Conservation (phyloP, 768 basidiomycete species). For the Mrakia frigida region DNA sequence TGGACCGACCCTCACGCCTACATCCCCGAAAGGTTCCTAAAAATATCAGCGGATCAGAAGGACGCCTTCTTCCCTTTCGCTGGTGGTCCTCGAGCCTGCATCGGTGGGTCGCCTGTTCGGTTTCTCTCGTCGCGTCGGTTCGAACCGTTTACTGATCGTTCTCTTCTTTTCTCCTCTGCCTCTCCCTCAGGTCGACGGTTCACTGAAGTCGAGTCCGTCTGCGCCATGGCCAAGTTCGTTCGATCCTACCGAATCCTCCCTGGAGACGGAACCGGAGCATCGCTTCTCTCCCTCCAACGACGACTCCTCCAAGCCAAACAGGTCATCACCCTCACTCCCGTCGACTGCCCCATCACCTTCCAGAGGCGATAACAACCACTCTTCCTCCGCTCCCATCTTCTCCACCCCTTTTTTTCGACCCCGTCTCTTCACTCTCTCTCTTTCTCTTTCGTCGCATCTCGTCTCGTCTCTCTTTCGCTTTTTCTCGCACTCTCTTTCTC, state of each 20-base stretch:
- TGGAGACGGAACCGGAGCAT: not conserved
- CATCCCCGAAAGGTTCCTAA: slow-evolving; percentile 35
- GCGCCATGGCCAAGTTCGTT: slow-evolving; percentile 15
- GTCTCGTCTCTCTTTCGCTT: not conserved
- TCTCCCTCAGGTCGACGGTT: not conserved
- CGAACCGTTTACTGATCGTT: not conserved
- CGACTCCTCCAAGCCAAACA: slow-evolving; percentile 17
- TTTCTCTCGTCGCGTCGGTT: not conserved
- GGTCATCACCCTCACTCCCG: slow-evolving; percentile 25
- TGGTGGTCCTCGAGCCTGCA: slow-evolving; percentile 26
- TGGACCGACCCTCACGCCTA: slow-evolving; percentile 34
- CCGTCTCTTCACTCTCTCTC: not conserved
- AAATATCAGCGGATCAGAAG: slow-evolving; percentile 28
- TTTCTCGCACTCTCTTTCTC: not conserved
- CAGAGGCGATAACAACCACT: not conserved
- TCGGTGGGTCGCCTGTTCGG: slow-evolving; percentile 17
- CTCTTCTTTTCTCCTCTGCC: not conserved
- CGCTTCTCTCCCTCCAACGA: not conserved
- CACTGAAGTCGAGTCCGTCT: slow-evolving; percentile 20
- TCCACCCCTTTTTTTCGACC: not conserved
- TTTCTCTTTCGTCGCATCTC: not conserved
- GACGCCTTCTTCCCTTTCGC: slow-evolving; percentile 36
- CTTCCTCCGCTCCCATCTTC: not conserved
- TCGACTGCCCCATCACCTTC: slow-evolving; percentile 24
- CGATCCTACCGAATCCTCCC: slow-evolving; percentile 6